Evolutionary conservation across 495 filamentous ascomycete species (phyloP).

Genomic region (Talaromyces wortmannii): DNA sequence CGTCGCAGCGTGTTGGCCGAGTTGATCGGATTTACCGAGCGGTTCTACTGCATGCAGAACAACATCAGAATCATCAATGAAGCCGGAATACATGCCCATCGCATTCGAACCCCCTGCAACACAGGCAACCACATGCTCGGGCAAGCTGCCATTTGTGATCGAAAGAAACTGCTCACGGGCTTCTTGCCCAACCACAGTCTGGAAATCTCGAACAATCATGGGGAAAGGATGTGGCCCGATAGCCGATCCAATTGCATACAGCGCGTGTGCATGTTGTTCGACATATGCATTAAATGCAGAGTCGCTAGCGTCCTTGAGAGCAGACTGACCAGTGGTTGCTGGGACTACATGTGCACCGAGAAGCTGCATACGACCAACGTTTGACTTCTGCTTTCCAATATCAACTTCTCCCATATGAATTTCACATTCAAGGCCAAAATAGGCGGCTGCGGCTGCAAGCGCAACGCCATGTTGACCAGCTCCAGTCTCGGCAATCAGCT

Average conservation of each 20-base stretch:
- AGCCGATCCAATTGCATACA: constrained; percentile 85
- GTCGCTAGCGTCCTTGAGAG: constrained; percentile 79
- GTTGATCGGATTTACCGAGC: constrained; percentile 73
- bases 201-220: constrained; percentile 84
- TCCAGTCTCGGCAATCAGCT: constrained; percentile 85
- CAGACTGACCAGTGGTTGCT: constrained; percentile 70
- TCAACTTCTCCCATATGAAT: constrained; percentile 89
- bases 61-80: constrained; percentile 65
- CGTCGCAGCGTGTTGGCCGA: constrained; percentile 65
- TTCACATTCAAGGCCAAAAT: constrained; percentile 84
- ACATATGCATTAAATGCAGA: constrained; percentile 80
- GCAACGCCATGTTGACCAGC: constrained; percentile 86
- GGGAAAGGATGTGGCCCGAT: constrained; percentile 88
- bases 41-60: constrained; percentile 80
- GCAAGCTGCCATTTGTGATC: constrained; percentile 60
- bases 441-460: constrained; percentile 79
- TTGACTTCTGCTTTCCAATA: constrained; percentile 78
- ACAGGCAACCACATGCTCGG: constrained; percentile 80
- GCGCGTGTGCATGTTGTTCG: constrained; percentile 68
- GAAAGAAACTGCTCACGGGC: constrained; percentile 73
- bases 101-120: constrained; percentile 79
- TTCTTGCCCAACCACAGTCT: constrained; percentile 78
- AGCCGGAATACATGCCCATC: constrained; percentile 80
- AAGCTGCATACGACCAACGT: constrained; percentile 84
- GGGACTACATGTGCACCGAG: constrained; percentile 77